Conservation (phyloP, 2,329 filamentous ascomycete species). For the Fusarium papillatum region DNA sequence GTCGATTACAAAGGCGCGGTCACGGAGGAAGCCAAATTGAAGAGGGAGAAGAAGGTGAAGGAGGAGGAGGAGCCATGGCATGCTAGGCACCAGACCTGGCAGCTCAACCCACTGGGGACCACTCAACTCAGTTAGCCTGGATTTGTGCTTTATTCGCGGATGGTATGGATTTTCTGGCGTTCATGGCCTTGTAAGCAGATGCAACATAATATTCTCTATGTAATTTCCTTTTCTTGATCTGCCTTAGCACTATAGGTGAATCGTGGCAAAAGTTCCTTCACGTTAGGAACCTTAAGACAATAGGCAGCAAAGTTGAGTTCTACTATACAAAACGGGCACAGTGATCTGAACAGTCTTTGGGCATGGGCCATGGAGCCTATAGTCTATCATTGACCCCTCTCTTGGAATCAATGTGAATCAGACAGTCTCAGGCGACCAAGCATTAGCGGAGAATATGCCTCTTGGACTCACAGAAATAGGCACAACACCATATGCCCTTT, state of each 20-base stretch:
- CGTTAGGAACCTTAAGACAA: background rate
- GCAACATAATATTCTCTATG: background rate
- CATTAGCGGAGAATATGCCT: background rate
- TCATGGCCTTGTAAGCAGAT: background rate
- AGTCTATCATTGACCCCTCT: background rate
- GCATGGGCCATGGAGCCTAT: background rate
- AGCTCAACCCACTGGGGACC: background rate
- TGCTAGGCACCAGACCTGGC: background rate
- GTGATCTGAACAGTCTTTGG: background rate
- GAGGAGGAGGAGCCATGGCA: background rate
- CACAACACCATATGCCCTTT: background rate
- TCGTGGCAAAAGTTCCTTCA: background rate
- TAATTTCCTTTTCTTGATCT: background rate
- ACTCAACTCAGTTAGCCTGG: background rate
- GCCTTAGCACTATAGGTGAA: background rate
- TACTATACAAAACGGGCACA: background rate
- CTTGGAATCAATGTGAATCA: background rate
- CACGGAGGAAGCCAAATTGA: background rate
- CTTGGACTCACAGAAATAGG: background rate
- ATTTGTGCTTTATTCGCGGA: background rate
- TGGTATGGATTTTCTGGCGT: background rate
- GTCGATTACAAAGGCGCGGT: background rate
- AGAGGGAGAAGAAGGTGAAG: background rate
- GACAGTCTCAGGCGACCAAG: background rate
- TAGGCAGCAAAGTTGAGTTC: background rate